Base-by-base conservation (phyloP, 805 yeast genomes). In the Jamesozyma gamospora region DNA sequence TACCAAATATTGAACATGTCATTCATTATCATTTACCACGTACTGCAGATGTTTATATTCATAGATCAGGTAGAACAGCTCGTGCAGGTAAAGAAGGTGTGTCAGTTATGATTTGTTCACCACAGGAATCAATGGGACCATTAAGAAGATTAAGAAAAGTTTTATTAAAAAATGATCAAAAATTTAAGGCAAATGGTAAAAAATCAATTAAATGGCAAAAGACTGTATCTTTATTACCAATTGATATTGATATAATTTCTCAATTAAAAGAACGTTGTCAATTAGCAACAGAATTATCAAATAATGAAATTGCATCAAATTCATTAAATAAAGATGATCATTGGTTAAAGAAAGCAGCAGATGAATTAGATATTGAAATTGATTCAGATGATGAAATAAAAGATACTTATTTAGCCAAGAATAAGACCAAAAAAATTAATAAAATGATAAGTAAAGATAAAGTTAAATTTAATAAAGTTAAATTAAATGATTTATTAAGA, bases 41-140 rank as follows among this genome's bases (percentile, higher is more conserved):
- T 46, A 71, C 94, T 13, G 96, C 96, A 0, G 98, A 92, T 55
- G 78, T 86, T 37, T 92, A 92, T 56, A 79, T 92, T 50, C 98
- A 92, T 63, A 74, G 98, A 60, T 84, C 96, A 1, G 98, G 98
- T 45, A 79, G 98, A 72, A 92, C 98, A n/a, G 97, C 95, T 0
- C 81, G 98, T 69, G 96, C 94, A 1, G 92, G 90, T 1, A 60
- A 61, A 28, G 90, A 84, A 56, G 98, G 98, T 69, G 95, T 92
- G n/a, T 82, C 96, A 2, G 80, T 92, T 36, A 78, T 87, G 75
- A 67, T 92, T 39, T 86, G 96, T 53, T 83, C 95, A 4, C 96
- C 96, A 13, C 87, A 83, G 44, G 99, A 92, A 56, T 86, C 94
- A 0, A 71, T 86, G 41, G 95, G 95, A 0, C 88, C 97, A 0